Percentiles rank a stretch among this genome's conserved stretches.
Conservation (phyloP, 306 rosid genomes). For the Cucurbita argyrosperma region DNA sequence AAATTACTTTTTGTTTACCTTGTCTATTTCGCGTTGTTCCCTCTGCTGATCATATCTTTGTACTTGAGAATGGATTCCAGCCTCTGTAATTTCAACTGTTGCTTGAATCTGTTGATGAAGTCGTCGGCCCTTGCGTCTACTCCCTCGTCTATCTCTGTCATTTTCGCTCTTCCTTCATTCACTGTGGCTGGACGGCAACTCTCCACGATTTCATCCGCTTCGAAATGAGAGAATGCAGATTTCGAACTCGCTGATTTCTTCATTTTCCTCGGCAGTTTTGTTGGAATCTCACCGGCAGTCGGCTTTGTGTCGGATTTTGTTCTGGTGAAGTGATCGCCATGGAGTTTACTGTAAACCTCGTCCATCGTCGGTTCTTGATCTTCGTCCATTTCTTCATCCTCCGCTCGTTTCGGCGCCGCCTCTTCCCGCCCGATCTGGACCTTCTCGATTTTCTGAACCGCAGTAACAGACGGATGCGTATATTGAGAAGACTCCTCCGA, state of each 20-base stretch:
- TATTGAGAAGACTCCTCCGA: slow-evolving; percentile 11
- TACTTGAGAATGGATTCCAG: slow-evolving; percentile 46
- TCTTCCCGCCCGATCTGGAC: slow-evolving; percentile 4
- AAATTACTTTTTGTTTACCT: slow-evolving; percentile 1
- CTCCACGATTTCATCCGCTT: slow-evolving; percentile 50
- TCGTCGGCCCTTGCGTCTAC: slow-evolving; percentile 78
- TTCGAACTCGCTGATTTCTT: slow-evolving; percentile 67
- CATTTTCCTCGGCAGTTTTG: slow-evolving; percentile 54
- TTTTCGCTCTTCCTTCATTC: slow-evolving; percentile 26
- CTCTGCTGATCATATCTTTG: slow-evolving; percentile 39
- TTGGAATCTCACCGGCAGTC: slow-evolving; percentile 40
- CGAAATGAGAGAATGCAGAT: slow-evolving; percentile 45
- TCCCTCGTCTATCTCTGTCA: slow-evolving; percentile 26
- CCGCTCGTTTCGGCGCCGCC: not conserved
- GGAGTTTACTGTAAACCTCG: slow-evolving; percentile 39
- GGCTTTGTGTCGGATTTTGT: slow-evolving; percentile 54
- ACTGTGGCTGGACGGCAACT: slow-evolving; percentile 49
- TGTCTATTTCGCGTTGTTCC: slow-evolving; percentile 13
- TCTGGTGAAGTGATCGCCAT: slow-evolving; percentile 24
- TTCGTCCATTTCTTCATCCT: not conserved
- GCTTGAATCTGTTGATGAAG: slow-evolving; percentile 75
- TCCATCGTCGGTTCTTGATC: slow-evolving; percentile 18
- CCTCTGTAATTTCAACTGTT: slow-evolving; percentile 74
- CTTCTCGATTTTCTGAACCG: not conserved
- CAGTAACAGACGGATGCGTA: not conserved